Percentiles rank a stretch among this genome's conserved stretches.
Conservation (phyloP, 768 basidiomycete species). For the Fistulinella prunicolor region DNA sequence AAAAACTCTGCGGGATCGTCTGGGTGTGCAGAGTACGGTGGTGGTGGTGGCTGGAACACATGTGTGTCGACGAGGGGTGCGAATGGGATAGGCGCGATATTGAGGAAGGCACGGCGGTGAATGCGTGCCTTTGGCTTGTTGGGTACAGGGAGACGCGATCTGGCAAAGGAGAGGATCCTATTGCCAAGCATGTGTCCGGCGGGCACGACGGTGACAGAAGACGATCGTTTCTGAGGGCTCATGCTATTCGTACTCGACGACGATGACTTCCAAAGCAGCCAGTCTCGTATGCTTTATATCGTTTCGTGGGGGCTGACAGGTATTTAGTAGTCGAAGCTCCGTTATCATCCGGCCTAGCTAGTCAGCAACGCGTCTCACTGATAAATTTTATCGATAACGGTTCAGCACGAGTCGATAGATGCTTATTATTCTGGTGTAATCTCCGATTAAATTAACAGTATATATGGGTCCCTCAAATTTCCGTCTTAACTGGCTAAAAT, state of each 20-base stretch:
- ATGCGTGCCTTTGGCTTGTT: slow-evolving; percentile 16
- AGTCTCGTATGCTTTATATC: slow-evolving; percentile 8
- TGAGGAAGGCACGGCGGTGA: slow-evolving; percentile 11
- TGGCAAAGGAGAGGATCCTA: slow-evolving; percentile 20
- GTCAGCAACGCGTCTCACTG: too few relatives aligned
- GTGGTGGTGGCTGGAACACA: slow-evolving; percentile 26
- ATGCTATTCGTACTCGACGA: slow-evolving; percentile 4
- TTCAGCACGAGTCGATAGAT: too few relatives aligned
- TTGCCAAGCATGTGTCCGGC: slow-evolving; percentile 14
- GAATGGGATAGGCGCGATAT: slow-evolving; percentile 20
- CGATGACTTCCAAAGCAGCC: too few relatives aligned
- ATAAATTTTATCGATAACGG: too few relatives aligned
- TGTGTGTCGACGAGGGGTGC: slow-evolving; percentile 29
- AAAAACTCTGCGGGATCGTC: slow-evolving; percentile 11
- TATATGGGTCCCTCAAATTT: neutral
- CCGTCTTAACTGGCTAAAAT: slow-evolving; percentile 30
- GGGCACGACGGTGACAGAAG: slow-evolving; percentile 5
- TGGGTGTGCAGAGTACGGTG: slow-evolving; percentile 16
- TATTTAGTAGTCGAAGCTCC: slow-evolving; percentile 7
- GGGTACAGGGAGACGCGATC: slow-evolving; percentile 22
- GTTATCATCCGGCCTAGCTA: too few relatives aligned
- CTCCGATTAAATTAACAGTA: slow-evolving; percentile 19
- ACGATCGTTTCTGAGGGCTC: slow-evolving; percentile 9
- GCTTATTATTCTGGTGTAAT: too few relatives aligned
- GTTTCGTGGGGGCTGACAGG: slow-evolving; percentile 15